Evolutionary conservation across 139 green algal species (phyloP).

Genomic region (Raphidocelis subcapitata): DNA sequence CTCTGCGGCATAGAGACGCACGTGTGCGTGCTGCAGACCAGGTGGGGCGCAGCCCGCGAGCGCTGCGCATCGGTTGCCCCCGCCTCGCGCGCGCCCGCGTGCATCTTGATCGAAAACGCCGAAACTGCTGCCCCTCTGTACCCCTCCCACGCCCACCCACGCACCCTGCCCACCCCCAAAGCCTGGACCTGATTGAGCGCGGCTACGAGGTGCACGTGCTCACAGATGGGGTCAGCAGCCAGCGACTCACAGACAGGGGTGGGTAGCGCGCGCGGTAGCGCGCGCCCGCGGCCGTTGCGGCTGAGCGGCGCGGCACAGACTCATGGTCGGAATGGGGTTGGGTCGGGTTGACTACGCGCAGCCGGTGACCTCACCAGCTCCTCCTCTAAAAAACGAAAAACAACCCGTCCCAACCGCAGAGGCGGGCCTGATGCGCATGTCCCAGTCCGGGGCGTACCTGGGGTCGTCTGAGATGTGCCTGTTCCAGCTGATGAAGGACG

Average conservation of each 20-base stretch:
- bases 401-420: no score
- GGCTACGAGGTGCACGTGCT: conserved; percentile 83
- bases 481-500: conserved; percentile 26
- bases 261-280: conserved; percentile 57
- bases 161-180: no score
- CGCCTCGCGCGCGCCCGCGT: no score
- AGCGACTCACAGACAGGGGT: conserved; percentile 60
- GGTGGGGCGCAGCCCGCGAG: no score
- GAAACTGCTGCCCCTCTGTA: no score
- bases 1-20: conserved; percentile 88
- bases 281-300: conserved; percentile 40
- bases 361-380: no score
- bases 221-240: conserved; percentile 76
- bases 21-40: conserved; percentile 91
- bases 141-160: no score
- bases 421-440: not conserved
- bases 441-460: not conserved
- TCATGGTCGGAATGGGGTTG: no score
- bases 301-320: conserved; percentile 20
- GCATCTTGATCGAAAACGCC: no score
- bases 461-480: conserved; percentile 20
- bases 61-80: no score
- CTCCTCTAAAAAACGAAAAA: no score
- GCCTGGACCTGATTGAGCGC: conserved; percentile 51
- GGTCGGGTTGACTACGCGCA: no score